Percentiles rank a stretch among this genome's conserved stretches.
These are phyloP conservation scores for Entophlyctis luteolus DNA, from an alignment of 192 early-diverging fungal species.

Conservation along the genomic window DNA sequence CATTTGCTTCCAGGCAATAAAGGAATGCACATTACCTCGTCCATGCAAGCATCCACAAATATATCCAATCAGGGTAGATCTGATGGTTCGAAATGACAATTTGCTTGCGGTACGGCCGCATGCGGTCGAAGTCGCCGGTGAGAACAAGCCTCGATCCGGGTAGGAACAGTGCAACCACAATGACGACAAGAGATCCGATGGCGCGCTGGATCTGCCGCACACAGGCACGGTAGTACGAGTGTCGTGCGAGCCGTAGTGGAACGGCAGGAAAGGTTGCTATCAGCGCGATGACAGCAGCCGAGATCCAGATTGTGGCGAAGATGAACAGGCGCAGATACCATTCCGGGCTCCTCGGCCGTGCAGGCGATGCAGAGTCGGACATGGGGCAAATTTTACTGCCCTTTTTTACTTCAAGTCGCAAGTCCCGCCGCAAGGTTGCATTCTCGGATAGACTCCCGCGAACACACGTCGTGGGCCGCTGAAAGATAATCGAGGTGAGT, in stretches of 20 bases:
- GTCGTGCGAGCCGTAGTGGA: constrained; percentile 26
- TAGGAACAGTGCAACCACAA: constrained; percentile 32
- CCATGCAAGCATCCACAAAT: constrained; percentile 53
- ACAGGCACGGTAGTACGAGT: constrained; percentile 31
- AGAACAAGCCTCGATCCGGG: constrained; percentile 38
- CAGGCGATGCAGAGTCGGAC: too few species aligned
- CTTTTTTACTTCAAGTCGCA: too few species aligned
- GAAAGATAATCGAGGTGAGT: too few species aligned
- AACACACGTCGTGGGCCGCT: too few species aligned
- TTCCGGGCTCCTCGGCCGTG: too few species aligned
- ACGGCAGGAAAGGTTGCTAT: background rate
- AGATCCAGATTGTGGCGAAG: background rate
- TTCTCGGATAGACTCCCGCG: too few species aligned
- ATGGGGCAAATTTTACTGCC: too few species aligned
- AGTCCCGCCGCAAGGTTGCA: too few species aligned
- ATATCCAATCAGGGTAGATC: constrained; percentile 51
- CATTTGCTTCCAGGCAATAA: background rate
- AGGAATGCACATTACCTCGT: background rate
- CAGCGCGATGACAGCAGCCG: background rate
- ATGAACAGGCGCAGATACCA: too few species aligned
- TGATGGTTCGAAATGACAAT: constrained; percentile 53
- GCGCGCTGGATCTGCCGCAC: constrained; percentile 36
- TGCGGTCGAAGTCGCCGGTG: constrained; percentile 42
- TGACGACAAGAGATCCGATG: constrained; percentile 37
- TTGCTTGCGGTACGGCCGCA: constrained; percentile 14